Evolutionary conservation across 1,284 basidiomycete genomes (phyloP), one percentile per base, ranked within the genome.

Genomic region (Ganoderma boninense): DNA sequence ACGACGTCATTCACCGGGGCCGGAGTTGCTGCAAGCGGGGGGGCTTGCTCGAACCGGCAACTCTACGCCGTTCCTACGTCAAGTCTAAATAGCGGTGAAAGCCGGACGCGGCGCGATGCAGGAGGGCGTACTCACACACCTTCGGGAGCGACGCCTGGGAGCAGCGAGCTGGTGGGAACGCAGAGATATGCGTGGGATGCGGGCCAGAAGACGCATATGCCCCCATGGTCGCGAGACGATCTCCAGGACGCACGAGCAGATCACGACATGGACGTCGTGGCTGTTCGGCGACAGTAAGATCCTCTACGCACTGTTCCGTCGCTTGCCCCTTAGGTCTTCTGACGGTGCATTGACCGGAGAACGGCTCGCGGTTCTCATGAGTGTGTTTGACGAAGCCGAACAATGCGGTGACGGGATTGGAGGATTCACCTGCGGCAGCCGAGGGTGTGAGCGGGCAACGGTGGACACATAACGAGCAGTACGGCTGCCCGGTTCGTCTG

Each of bases 21-120:
- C 65, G 42, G 65, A 65, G 44, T 56, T 71, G 46, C 66, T 62
- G 46, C 7, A 66, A 49, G 59, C 42, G 66, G 62, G 65, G 54
- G 68, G 35, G 38, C 46, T 46, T 52, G 69, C 73, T 68, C 65
- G 70, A 74, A 72, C 70, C 69, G 73, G 73, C 67, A 74, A 71
- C 69, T 74, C 70, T 70, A 69, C 69, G 57, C 69, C 73, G 65
- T 65, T 52, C 67, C 64, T 69, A 35, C 35, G 70, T 69, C 67
- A 69, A 74, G 70, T 65, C 73, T 71, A 74, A 74, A 52, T 52
- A 26, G 23, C 73, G 71, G 71, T 70, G 54, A 71, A 70, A 49
- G 70, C 73, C 73, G 73, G 49, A 35, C 38, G 11, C 64, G 35
- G 20, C 43, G 26, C 29, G 59, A 10, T 64, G 20, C 35, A 38